These are phyloP conservation scores for Claviceps maximensis DNA, from an alignment of 2,329 filamentous ascomycete species.

Conservation along the genomic window DNA sequence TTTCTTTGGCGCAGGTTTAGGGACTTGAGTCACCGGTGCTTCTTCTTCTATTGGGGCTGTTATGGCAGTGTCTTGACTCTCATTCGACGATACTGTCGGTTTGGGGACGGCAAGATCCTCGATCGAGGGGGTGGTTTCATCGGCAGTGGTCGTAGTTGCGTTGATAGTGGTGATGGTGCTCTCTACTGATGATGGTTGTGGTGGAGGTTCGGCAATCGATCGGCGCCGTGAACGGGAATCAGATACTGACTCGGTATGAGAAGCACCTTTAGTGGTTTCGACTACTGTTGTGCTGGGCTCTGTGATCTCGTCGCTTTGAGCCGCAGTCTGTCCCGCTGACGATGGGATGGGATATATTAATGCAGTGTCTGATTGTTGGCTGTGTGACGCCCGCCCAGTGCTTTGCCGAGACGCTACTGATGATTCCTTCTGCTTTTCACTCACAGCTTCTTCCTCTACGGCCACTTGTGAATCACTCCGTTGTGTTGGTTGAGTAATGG, in stretches of 20 bases:
- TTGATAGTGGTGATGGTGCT: background rate
- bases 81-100: background rate
- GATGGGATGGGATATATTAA: background rate
- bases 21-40: conserved; percentile 3
- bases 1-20: conserved; percentile 5
- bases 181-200: conserved; percentile 3
- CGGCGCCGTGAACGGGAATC: background rate
- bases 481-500: background rate
- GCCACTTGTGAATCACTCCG: background rate
- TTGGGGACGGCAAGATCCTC: background rate
- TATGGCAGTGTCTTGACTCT: background rate
- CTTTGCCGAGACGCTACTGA: background rate
- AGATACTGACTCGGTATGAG: background rate
- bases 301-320: background rate
- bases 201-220: conserved; percentile 1
- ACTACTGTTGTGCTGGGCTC: background rate
- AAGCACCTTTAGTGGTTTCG: background rate
- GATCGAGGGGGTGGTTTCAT: background rate
- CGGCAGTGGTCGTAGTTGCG: background rate
- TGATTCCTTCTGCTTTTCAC: background rate
- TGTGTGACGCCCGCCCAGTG: conserved; percentile 3
- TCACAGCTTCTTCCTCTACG: background rate
- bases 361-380: conserved; percentile 1
- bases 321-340: background rate
- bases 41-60: background rate